phyloP scores from a whole-genome alignment of 1,284 basidiomycete species.

The Cutaneotrichosporon dermatis region DNA sequence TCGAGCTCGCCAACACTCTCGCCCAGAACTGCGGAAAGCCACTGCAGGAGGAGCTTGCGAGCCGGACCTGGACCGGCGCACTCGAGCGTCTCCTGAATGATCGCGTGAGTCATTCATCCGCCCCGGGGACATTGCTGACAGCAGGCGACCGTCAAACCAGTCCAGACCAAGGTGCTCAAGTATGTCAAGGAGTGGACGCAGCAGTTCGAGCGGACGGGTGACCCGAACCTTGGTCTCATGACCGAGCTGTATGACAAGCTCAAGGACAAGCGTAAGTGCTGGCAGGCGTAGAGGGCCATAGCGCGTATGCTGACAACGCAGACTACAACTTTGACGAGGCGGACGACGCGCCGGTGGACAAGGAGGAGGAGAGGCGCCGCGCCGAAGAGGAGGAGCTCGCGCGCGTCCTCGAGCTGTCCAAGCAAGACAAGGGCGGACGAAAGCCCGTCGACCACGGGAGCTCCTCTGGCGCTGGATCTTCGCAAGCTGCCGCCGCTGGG shows the following conservation, averaged over 20 bases:
- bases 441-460: background rate
- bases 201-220: slow-evolving; percentile 65
- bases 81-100: slow-evolving; percentile 82
- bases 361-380: slow-evolving; percentile 68
- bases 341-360: slow-evolving; percentile 53
- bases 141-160: slow-evolving; percentile 83
- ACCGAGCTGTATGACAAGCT: slow-evolving; percentile 80
- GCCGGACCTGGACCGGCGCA: slow-evolving; percentile 82
- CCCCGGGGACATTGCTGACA: too few species aligned
- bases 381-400: slow-evolving; percentile 87
- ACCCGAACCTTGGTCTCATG: slow-evolving; percentile 81
- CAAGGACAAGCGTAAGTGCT: slow-evolving; percentile 68
- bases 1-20: slow-evolving; percentile 77
- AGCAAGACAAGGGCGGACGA: slow-evolving; percentile 74
- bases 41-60: slow-evolving; percentile 81
- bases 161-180: slow-evolving; percentile 67
- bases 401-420: slow-evolving; percentile 79
- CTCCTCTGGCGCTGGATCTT: slow-evolving; percentile 15
- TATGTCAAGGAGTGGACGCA: slow-evolving; percentile 80
- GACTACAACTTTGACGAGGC: slow-evolving; percentile 57
- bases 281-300: too few species aligned
- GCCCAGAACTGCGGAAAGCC: slow-evolving; percentile 85
- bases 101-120: slow-evolving; percentile 58
- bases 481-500: background rate
- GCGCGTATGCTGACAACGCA: slow-evolving; percentile 8